Base-by-base conservation (phyloP, 176 grass and related monocot species). In the Phoenix dactylifera region DNA sequence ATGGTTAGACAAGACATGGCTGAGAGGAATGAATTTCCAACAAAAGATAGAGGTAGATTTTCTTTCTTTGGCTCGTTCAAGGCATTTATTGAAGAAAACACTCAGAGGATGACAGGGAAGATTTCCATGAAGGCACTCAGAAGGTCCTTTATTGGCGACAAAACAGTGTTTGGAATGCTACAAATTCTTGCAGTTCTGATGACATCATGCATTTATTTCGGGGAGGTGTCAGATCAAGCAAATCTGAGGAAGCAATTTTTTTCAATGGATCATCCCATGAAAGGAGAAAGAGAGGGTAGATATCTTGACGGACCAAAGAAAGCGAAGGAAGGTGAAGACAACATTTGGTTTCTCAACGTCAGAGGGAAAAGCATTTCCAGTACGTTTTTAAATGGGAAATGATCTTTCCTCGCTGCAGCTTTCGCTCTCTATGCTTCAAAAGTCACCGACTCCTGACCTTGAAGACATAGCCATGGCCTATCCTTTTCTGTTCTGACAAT, bases 371-470 rank as follows among this genome's bases (percentile, higher is more conserved):
- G 89, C 62, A 77, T 95, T 80, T 74, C 65, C 74, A 82, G 72
- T 58, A 89, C 80, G 89, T 74, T 89, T 80, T 95, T 85, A 20
- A 64, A 80, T 80, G 76, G 76, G 76, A 95, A 80, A 74, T 89
- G 85, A 76, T 39, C 79, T 1, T 77, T 85, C 73, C 73, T 80
- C 26, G 60, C 70, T 56, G 53, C 73, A 61, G 65, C 72, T 60
- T 76, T 87, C 61, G 77, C 77, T 17, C n/a, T 17, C n/a, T 52
- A 20, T 20, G 20, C 20, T 20, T 20, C 20, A 20, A 20, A 20
- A 20, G 20, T 20, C 20, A 20, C 20, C 20, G 20, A 20, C 20
- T 20, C 20, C 20, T 20, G 20, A 20, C 20, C 20, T 20, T 20
- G 20, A 20, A 20, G 20, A 20, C 20, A 20, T 20, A 20, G 20